Percentiles rank a stretch among this genome's conserved stretches.
These are phyloP conservation scores for Alternaria sp. DNA, from an alignment of 2,329 filamentous ascomycete genomes.

Conservation along the genomic window DNA sequence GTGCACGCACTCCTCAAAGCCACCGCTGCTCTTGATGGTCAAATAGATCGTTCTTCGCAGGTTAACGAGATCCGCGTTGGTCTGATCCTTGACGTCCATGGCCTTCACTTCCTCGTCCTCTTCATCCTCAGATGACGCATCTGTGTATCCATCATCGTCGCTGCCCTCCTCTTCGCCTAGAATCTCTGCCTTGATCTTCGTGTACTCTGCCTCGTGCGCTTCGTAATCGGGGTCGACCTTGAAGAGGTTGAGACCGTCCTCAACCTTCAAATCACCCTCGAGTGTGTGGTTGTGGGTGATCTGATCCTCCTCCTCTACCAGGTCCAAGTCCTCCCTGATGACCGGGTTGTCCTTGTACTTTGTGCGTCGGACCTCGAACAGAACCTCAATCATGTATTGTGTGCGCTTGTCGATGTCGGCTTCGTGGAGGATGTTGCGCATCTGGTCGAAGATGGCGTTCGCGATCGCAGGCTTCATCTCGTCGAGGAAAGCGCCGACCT, in stretches of 20 bases:
- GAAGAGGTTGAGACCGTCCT: conserved; percentile 93
- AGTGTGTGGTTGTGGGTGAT: conserved; percentile 87
- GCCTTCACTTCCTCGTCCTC: conserved; percentile 80
- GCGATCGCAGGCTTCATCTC: conserved; percentile 92
- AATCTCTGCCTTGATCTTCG: conserved; percentile 89
- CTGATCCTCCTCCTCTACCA: conserved; percentile 97
- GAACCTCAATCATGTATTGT: conserved; percentile 99
- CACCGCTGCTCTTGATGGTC: conserved; percentile 95
- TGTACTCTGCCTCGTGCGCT: conserved; percentile 88
- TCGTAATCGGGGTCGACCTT: conserved; percentile 92
- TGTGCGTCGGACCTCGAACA: conserved; percentile 96
- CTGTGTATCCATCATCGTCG: conserved; percentile 73
- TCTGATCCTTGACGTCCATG: conserved; percentile 97
- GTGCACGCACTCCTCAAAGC: conserved; percentile 95
- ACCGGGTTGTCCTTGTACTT: conserved; percentile 94
- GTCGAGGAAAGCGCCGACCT: conserved; percentile 92
- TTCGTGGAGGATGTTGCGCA: conserved; percentile 93
- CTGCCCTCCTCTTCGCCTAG: conserved; percentile 74
- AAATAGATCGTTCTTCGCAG: conserved; percentile 93
- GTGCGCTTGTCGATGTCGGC: conserved; percentile 96
- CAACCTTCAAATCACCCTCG: conserved; percentile 76
- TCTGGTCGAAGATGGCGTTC: conserved; percentile 91
- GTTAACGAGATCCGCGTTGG: conserved; percentile 93
- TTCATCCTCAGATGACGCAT: conserved; percentile 71
- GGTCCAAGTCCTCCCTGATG: conserved; percentile 87